These are phyloP conservation scores for Botrytis sinoallii DNA, from an alignment of 2,329 filamentous ascomycete genomes.

Conservation along the genomic window DNA sequence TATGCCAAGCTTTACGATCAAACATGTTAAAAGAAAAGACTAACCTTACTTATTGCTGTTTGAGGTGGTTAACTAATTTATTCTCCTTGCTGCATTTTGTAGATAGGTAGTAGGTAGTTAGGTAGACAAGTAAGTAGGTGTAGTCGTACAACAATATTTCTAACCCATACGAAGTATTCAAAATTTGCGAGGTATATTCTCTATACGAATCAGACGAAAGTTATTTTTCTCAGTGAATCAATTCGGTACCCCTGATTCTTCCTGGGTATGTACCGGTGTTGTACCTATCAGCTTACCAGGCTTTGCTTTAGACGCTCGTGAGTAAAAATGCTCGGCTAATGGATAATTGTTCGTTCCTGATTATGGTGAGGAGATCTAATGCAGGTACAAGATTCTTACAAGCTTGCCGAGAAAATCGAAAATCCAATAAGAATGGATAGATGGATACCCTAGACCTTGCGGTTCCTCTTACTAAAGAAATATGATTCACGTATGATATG, in stretches of 20 bases:
- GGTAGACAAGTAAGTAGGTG: background rate
- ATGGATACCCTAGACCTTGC: background rate
- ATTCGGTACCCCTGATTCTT: background rate
- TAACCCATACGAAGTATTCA: too few species aligned
- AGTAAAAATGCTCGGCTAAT: background rate
- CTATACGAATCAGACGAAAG: background rate
- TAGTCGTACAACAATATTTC: background rate
- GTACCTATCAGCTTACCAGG: background rate
- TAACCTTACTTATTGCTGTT: background rate
- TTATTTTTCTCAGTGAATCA: background rate
- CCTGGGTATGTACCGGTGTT: background rate
- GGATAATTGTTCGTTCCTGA: background rate
- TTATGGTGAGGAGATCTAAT: slow-evolving; percentile 2
- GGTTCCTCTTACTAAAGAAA: background rate
- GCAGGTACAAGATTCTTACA: background rate
- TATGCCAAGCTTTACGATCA: background rate
- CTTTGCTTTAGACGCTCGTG: background rate
- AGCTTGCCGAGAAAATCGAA: background rate
- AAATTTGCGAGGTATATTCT: background rate
- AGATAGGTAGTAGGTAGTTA: background rate
- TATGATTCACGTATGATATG: background rate
- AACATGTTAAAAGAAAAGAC: background rate
- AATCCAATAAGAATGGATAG: background rate
- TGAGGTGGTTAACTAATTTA: background rate
- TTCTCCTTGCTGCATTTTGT: background rate